A percentile compares a stretch with the other conserved stretches of the same genome.
phyloP scores from a whole-genome alignment of 257 asterid genomes.

The Verbena officinalis region DNA sequence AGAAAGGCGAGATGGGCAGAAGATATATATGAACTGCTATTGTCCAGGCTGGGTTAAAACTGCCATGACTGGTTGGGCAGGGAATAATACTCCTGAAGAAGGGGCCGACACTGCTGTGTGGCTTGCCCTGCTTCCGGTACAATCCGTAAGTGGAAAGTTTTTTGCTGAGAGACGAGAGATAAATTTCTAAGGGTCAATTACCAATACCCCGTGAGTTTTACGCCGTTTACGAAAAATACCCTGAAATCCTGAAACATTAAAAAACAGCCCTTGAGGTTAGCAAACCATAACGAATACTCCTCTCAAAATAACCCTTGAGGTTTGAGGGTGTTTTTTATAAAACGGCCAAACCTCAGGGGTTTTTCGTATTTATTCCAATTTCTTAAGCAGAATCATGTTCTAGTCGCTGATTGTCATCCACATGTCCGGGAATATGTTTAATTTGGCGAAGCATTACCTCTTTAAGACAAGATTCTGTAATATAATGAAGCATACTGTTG shows the following conservation, averaged over 20 bases:
- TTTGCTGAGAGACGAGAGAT: constrained; percentile 93
- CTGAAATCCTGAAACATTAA: too few species aligned
- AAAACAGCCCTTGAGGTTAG: too few species aligned
- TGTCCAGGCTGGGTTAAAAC: constrained; percentile 99
- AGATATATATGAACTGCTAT: constrained; percentile 73
- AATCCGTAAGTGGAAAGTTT: constrained; percentile 61
- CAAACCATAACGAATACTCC: too few species aligned
- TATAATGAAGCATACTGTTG: neutral
- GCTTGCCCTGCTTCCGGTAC: constrained; percentile 78
- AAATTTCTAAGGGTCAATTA: constrained; percentile 60
- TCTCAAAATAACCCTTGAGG: too few species aligned
- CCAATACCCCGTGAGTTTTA: too few species aligned
- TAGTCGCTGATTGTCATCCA: neutral
- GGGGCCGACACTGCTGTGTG: constrained; percentile 97
- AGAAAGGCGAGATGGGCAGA: constrained; percentile 58
- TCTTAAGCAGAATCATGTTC: neutral
- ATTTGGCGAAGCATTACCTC: too few species aligned
- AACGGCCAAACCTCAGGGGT: too few species aligned
- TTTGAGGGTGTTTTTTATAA: too few species aligned
- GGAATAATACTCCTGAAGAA: constrained; percentile 78
- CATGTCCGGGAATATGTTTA: neutral
- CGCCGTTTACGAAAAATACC: too few species aligned
- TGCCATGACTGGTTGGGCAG: constrained; percentile 94
- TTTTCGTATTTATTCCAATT: too few species aligned
- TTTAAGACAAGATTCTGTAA: too few species aligned